Evolutionary conservation across 177 flowering plant genomes (phyloP).

Genomic region (Vitis hybrid): DNA sequence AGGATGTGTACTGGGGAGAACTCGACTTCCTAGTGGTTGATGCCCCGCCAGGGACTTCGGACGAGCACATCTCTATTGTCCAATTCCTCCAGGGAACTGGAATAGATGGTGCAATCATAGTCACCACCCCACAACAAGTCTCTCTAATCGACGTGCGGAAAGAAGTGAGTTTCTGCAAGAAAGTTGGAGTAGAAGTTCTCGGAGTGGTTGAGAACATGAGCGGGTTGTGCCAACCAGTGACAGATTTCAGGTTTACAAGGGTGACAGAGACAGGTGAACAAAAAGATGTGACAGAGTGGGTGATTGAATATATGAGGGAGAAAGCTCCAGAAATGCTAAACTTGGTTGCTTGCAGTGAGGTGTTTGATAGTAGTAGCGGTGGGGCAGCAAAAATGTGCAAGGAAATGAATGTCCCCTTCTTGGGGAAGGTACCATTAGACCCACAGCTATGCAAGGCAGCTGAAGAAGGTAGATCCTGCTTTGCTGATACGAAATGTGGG

Average conservation of each 20-base stretch:
- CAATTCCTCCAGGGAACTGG: constrained; percentile 74
- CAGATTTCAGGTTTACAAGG: constrained; percentile 57
- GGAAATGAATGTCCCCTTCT: constrained; percentile 84
- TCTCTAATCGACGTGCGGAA: constrained; percentile 90
- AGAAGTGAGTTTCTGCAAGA: constrained; percentile 89
- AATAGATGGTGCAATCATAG: constrained; percentile 89
- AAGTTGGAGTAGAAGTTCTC: constrained; percentile 66
- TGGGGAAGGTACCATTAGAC: constrained; percentile 90
- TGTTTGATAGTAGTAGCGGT: constrained; percentile 84
- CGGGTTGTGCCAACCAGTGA: constrained; percentile 61
- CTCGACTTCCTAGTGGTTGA: constrained; percentile 90
- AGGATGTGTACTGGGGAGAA: constrained; percentile 93
- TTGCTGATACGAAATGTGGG: constrained; percentile 44
- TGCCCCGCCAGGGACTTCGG: constrained; percentile 97
- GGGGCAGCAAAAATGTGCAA: constrained; percentile 81
- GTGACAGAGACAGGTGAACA: constrained; percentile 52
- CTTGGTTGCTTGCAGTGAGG: constrained; percentile 64
- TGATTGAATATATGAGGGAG: constrained; percentile 44
- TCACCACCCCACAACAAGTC: constrained; percentile 94
- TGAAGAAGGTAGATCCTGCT: constrained; percentile 87
- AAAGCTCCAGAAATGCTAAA: constrained; percentile 69
- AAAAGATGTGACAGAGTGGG: constrained; percentile 59
- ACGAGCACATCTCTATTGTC: constrained; percentile 89
- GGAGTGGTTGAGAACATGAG: constrained; percentile 99
- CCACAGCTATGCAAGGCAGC: constrained; percentile 87